Evolutionary conservation across 768 basidiomycete species (phyloP), one percentile per base, ranked within the genome.

Genomic region (Trametes coccinea): DNA sequence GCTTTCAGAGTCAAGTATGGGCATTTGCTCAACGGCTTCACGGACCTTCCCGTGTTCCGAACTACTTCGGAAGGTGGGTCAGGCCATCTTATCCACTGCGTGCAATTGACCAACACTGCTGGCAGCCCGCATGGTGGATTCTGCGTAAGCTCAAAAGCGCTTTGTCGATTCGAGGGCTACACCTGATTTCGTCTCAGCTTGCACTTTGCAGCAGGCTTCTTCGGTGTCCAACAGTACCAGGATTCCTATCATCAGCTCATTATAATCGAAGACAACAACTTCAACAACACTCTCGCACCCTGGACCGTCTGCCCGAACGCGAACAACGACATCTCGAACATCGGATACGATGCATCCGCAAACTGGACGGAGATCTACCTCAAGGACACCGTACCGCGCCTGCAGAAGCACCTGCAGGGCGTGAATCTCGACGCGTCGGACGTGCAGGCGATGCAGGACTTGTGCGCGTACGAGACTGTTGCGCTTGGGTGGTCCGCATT

Each of bases 121-220:
- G 22, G 22, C 22, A 22, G 22, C 22, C 22, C 71, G 75, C n/a
- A 76, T 76, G 74, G 58, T 73, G 9, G 69, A 71, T 41, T 75
- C 73, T 27, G 75, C 74, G 72, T 72, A 57, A 53, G 70, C 34
- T 6, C 11, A 11, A 60, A 39, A 5, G 22, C 22, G 22, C 22
- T 22, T 22, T 22, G 22, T 22, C 22, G 0, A 22, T 22, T 22
- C 22, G 22, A 22, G 22, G 22, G 22, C 22, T 1, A 22, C 22
- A 65, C 67, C 56, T 51, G 39, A 56, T 31, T 14, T 9, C 9
- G 2, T 5, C 7, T 2, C 33, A 74, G 72, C 8, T 73, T 80
- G 51, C 80, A 83, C 67, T 83, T 83, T 66, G 80, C 80, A 0
- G 77, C 80, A 10, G 81, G 82, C n/a, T 80, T 81, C 73, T 79